Conservation (phyloP, 2,329 filamentous ascomycete genomes). For the Biscogniauxia sp. region DNA sequence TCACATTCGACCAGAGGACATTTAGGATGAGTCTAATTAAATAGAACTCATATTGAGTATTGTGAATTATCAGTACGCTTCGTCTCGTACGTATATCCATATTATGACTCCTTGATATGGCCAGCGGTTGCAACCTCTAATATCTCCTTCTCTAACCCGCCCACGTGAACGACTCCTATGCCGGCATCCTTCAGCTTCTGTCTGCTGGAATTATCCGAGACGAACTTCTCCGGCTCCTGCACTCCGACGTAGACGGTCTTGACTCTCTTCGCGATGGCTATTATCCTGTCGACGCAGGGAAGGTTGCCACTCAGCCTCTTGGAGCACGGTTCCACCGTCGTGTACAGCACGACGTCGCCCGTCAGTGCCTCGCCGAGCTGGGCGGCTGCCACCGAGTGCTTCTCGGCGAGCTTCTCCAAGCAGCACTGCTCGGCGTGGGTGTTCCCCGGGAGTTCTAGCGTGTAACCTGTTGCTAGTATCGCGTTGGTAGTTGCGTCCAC, state of each 20-base stretch:
- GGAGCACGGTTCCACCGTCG: constrained; percentile 87
- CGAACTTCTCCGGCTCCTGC: constrained; percentile 85
- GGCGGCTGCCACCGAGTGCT: constrained; percentile 51
- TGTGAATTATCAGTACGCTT: neutral
- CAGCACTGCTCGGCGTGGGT: constrained; percentile 96
- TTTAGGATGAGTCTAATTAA: neutral
- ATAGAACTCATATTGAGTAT: too few relatives aligned
- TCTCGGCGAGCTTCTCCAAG: constrained; percentile 66
- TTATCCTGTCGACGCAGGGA: constrained; percentile 76
- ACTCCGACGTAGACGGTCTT: constrained; percentile 83
- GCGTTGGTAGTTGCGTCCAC: constrained; percentile 55
- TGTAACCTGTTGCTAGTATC: constrained; percentile 81
- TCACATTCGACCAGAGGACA: too few relatives aligned
- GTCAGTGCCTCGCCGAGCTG: constrained; percentile 51
- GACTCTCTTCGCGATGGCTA: constrained; percentile 61
- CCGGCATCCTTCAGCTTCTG: constrained; percentile 68
- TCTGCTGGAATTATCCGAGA: constrained; percentile 75
- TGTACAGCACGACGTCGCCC: constrained; percentile 68
- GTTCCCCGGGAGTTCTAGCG: constrained; percentile 85
- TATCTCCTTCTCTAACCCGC: constrained; percentile 78
- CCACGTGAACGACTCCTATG: constrained; percentile 69
- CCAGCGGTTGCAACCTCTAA: constrained; percentile 79
- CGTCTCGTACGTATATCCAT: neutral
- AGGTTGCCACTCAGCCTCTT: constrained; percentile 71
- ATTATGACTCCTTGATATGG: constrained; percentile 46